phyloP scores from a whole-genome alignment of 2,329 filamentous ascomycete genomes.

The Phyllosticta citrichinensis region DNA sequence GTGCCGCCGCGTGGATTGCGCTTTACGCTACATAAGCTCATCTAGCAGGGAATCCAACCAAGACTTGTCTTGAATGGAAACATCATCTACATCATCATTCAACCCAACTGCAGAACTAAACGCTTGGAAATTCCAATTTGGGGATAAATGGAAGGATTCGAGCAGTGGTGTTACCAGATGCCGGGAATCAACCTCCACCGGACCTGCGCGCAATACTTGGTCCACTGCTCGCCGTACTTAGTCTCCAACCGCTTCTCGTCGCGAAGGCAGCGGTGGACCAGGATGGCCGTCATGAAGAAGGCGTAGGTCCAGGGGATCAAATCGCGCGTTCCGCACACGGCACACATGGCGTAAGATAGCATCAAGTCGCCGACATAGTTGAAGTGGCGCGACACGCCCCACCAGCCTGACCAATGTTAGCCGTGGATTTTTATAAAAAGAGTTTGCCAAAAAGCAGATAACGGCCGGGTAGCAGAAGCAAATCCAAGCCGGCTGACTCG shows the following conservation, averaged over 20 bases:
- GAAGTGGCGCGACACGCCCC: slow-evolving; percentile 32
- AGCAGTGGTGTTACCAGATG: slow-evolving; percentile 15
- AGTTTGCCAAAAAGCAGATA: not conserved
- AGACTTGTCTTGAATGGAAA: not conserved
- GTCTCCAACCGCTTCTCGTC: slow-evolving; percentile 36
- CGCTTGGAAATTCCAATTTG: not conserved
- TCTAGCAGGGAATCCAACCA: not conserved
- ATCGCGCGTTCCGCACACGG: slow-evolving; percentile 28
- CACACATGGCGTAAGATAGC: slow-evolving; percentile 34
- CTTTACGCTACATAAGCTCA: not conserved
- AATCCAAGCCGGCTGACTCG: not conserved
- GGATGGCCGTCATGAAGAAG: slow-evolving; percentile 35
- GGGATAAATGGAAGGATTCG: not conserved
- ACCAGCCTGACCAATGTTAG: slow-evolving; percentile 22
- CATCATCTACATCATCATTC: not conserved
- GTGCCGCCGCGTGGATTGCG: not conserved
- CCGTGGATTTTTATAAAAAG: not conserved
- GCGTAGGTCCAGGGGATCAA: slow-evolving; percentile 38
- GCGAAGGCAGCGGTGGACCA: slow-evolving; percentile 37
- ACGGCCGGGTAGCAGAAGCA: not conserved
- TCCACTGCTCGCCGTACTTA: slow-evolving; percentile 39
- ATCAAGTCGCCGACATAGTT: slow-evolving; percentile 35
- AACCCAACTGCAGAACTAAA: not conserved
- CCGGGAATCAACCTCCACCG: slow-evolving; percentile 35
- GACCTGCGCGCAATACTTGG: slow-evolving; percentile 33